Percentiles rank a stretch among this genome's conserved stretches.
phyloP scores from a whole-genome alignment of 1,139 yeast species.

The Suhomyces bolitotheri region DNA sequence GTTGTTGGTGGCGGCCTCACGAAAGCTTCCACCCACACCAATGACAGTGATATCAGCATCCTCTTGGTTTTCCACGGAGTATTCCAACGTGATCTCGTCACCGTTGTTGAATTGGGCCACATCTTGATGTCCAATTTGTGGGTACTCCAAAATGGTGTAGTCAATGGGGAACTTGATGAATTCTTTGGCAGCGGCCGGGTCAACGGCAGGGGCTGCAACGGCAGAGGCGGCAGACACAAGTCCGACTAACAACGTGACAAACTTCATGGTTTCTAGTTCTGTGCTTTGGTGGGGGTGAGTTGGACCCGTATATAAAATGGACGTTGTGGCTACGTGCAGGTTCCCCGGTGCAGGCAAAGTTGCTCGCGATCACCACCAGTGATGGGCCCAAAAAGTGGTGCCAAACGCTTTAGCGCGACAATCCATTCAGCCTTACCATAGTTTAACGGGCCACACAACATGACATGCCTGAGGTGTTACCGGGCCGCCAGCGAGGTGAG shows the following conservation, averaged over 20 bases:
- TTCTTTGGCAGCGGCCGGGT: constrained; percentile 16
- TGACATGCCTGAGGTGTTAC: too few species aligned
- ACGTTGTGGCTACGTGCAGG: neutral
- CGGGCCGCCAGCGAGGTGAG: too few species aligned
- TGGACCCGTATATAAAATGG: too few species aligned
- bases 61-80: constrained; percentile 60
- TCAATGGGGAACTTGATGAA: constrained; percentile 40
- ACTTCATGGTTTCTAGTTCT: constrained; percentile 23
- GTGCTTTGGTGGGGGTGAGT: too few species aligned
- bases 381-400: too few species aligned
- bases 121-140: constrained; percentile 34
- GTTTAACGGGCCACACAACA: too few species aligned
- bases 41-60: constrained; percentile 47
- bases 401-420: too few species aligned
- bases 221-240: constrained; percentile 16
- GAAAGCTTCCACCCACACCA: constrained; percentile 75
- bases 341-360: neutral
- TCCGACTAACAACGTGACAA: constrained; percentile 20
- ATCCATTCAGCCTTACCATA: too few species aligned
- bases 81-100: constrained; percentile 55
- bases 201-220: constrained; percentile 22
- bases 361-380: too few species aligned
- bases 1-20: constrained; percentile 54
- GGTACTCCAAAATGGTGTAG: constrained; percentile 44
- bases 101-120: constrained; percentile 51